phyloP scores from a whole-genome alignment of 495 filamentous ascomycete species.

The Penicillium simplicissimum region DNA sequence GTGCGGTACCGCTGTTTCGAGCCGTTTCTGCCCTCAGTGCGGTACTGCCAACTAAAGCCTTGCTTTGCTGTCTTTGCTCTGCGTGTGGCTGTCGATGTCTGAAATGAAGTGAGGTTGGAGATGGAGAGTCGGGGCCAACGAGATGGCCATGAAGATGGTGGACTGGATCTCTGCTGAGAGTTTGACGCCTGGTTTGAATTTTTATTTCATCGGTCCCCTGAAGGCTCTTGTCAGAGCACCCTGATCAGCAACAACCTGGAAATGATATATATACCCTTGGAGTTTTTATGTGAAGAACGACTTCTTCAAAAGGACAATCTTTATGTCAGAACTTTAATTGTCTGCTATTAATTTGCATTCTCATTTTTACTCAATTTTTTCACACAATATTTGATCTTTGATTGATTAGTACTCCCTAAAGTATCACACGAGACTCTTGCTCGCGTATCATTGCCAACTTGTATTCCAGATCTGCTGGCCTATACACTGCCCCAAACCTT shows the following conservation, averaged over 20 bases:
- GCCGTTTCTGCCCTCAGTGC: conserved; percentile 20
- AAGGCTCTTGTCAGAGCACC: neutral
- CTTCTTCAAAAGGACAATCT: conserved; percentile 1
- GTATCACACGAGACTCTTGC: neutral
- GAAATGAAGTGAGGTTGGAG: neutral
- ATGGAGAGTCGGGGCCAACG: neutral
- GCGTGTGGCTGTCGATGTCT: neutral
- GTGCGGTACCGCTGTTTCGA: conserved; percentile 17
- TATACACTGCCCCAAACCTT: neutral
- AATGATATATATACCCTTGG: conserved; percentile 7
- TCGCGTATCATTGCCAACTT: neutral
- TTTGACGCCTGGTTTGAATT: neutral
- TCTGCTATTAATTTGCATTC: conserved; percentile 5
- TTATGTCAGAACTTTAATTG: conserved; percentile 4
- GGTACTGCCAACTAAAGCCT: conserved; percentile 5
- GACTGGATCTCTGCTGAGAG: neutral
- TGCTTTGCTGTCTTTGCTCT: neutral
- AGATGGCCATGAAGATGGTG: neutral
- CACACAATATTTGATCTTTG: neutral
- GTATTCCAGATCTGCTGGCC: neutral
- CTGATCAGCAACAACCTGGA: neutral
- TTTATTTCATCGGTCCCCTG: neutral
- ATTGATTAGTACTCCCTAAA: neutral
- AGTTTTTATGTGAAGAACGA: conserved; percentile 1
- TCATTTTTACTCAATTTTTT: neutral